A percentile compares a stretch with the other conserved stretches of the same genome.
These are phyloP conservation scores for Mycena vulgaris DNA, from an alignment of 768 basidiomycete species.

Conservation along the genomic window DNA sequence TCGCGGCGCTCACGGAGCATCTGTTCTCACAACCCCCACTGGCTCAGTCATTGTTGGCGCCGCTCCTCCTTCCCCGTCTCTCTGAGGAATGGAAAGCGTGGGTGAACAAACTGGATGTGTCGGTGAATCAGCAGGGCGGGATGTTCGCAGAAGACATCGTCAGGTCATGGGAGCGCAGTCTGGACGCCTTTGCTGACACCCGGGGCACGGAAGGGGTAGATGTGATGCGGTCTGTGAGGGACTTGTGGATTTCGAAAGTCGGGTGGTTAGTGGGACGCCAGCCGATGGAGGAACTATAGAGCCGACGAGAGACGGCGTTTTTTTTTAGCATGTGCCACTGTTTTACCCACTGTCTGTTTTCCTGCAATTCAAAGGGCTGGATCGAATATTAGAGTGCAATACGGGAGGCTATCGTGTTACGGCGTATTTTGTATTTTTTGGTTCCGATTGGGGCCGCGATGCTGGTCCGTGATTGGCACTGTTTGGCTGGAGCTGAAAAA, in stretches of 20 bases:
- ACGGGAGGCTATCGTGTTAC: neutral
- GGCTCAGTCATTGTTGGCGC: constrained; percentile 70
- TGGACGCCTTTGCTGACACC: constrained; percentile 76
- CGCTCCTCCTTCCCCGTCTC: constrained; percentile 74
- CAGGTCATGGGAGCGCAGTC: constrained; percentile 74
- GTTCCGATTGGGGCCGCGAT: neutral
- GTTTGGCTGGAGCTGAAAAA: constrained; percentile 1
- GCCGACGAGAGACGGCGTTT: neutral
- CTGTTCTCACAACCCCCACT: constrained; percentile 78
- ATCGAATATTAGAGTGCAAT: constrained; percentile 3
- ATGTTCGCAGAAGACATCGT: constrained; percentile 87
- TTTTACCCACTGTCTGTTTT: constrained; percentile 8
- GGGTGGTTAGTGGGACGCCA: constrained; percentile 82
- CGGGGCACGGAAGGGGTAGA: constrained; percentile 56
- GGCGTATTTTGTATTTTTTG: neutral
- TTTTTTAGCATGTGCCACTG: constrained; percentile 11
- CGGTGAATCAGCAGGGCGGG: constrained; percentile 80
- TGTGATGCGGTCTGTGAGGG: constrained; percentile 60
- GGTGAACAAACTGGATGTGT: constrained; percentile 77
- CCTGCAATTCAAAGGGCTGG: constrained; percentile 15
- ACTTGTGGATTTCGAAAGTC: constrained; percentile 81
- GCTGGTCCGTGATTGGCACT: neutral
- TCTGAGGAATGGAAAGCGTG: constrained; percentile 85
- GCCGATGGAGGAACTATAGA: constrained; percentile 37
- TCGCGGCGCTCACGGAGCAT: constrained; percentile 78